A percentile compares a stretch with the other conserved stretches of the same genome.
Evolutionary conservation across 192 early-diverging fungal species (phyloP).

Genomic region (Spinellus fusiger): DNA sequence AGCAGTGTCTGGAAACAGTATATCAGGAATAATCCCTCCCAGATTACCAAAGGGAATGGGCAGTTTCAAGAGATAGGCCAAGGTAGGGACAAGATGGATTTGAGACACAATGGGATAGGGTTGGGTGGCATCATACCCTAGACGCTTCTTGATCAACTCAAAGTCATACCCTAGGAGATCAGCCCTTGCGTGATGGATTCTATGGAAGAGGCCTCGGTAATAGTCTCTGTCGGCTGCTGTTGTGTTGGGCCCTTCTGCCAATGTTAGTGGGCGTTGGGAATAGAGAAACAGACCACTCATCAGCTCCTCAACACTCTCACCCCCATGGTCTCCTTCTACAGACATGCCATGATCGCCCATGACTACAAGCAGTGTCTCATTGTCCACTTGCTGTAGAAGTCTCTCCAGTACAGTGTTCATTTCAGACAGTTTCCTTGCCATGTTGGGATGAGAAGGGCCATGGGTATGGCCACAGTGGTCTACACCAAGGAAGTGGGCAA

Average conservation of each 20-base stretch:
- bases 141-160: slow-evolving; percentile 1
- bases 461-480: slow-evolving; percentile 95
- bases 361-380: slow-evolving; percentile 79
- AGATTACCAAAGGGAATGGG: slow-evolving; percentile 94
- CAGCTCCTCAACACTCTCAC: slow-evolving; percentile 87
- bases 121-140: slow-evolving; percentile 21
- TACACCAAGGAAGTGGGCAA: slow-evolving; percentile 93
- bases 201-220: slow-evolving; percentile 4
- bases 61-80: slow-evolving; percentile 71
- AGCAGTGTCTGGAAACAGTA: slow-evolving; percentile 47
- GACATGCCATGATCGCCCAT: slow-evolving; percentile 99
- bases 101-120: slow-evolving; percentile 68
- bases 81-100: slow-evolving; percentile 87
- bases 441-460: slow-evolving; percentile 79
- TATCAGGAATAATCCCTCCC: slow-evolving; percentile 82
- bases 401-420: slow-evolving; percentile 75
- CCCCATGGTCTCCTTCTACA: slow-evolving; percentile 91
- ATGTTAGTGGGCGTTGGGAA: slow-evolving; percentile 46
- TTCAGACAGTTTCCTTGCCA: slow-evolving; percentile 79
- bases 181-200: slow-evolving; percentile 13
- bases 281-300: slow-evolving; percentile 84
- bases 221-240: background rate
- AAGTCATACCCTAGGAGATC: slow-evolving; percentile 17
- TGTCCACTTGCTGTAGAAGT: slow-evolving; percentile 58
- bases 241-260: background rate